Evolutionary conservation across 2,329 filamentous ascomycete genomes (phyloP).

Genomic region (Arthrobotrys entomopaga): DNA sequence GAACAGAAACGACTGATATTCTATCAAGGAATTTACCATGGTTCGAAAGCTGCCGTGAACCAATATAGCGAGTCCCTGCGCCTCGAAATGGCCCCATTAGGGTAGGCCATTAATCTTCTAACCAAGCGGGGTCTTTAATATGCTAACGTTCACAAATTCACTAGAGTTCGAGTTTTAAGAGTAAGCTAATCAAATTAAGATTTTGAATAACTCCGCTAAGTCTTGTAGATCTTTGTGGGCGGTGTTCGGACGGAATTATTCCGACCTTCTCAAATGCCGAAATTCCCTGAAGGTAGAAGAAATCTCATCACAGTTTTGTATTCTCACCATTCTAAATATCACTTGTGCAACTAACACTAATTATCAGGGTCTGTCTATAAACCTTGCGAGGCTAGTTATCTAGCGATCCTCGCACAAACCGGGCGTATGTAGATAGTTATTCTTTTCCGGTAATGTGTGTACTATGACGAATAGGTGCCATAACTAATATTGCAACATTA

Average conservation of each 20-base stretch:
- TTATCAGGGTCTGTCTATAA: slow-evolving; percentile 2
- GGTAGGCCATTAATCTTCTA: neutral
- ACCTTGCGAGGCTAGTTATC: slow-evolving; percentile 12
- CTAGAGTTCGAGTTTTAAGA: slow-evolving; percentile 13
- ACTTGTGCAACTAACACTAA: slow-evolving; percentile 1
- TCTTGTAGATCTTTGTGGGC: slow-evolving; percentile 12
- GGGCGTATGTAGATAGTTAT: slow-evolving; percentile 3
- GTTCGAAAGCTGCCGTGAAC: slow-evolving; percentile 20
- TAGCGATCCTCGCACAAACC: slow-evolving; percentile 1
- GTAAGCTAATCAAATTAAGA: neutral
- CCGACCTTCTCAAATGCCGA: slow-evolving; percentile 1
- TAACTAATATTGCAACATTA: neutral
- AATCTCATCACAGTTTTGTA: too few species aligned
- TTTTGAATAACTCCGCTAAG: neutral
- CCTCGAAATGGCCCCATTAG: slow-evolving; percentile 11
- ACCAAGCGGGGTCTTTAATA: neutral
- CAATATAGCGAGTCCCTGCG: slow-evolving; percentile 23
- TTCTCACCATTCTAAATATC: neutral
- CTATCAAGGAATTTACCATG: slow-evolving; percentile 6
- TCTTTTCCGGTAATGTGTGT: too few species aligned
- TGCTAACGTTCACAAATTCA: too few species aligned
- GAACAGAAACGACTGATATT: neutral
- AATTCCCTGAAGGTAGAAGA: slow-evolving; percentile 2
- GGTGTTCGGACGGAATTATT: slow-evolving; percentile 14
- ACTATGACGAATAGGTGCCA: too few species aligned